These are phyloP conservation scores for Fusarium beomiforme DNA, from an alignment of 2,329 filamentous ascomycete species.

Conservation along the genomic window DNA sequence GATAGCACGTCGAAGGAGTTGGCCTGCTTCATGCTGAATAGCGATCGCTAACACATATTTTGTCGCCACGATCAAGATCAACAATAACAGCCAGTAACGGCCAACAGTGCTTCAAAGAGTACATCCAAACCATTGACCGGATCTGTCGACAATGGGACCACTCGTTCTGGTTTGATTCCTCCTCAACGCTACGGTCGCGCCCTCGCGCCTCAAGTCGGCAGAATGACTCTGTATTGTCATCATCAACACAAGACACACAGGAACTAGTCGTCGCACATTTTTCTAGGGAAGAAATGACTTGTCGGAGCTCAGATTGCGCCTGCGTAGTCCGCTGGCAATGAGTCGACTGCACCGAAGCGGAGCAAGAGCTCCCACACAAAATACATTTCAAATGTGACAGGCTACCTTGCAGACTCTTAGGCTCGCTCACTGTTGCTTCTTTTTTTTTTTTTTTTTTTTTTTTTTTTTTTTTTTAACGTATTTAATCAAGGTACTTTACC, in stretches of 20 bases:
- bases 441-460: too few species aligned
- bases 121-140: neutral
- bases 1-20: neutral
- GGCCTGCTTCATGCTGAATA: slow-evolving; percentile 6
- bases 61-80: slow-evolving; percentile 24
- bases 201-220: slow-evolving; percentile 8
- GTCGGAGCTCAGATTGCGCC: slow-evolving; percentile 23
- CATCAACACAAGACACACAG: slow-evolving; percentile 37
- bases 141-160: slow-evolving; percentile 2
- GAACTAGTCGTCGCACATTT: slow-evolving; percentile 23
- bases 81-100: neutral
- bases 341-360: slow-evolving; percentile 34
- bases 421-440: neutral
- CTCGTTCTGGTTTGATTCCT: neutral
- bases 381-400: slow-evolving; percentile 37
- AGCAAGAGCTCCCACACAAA: slow-evolving; percentile 27
- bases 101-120: neutral
- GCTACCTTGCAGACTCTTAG: neutral
- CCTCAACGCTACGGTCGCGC: slow-evolving; percentile 1
- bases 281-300: slow-evolving; percentile 29
- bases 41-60: neutral
- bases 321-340: slow-evolving; percentile 31
- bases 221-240: slow-evolving; percentile 23
- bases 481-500: neutral
- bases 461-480: too few species aligned